Conservation (phyloP, 164 flowering plant genomes). For the Warburgia ugandensis region DNA sequence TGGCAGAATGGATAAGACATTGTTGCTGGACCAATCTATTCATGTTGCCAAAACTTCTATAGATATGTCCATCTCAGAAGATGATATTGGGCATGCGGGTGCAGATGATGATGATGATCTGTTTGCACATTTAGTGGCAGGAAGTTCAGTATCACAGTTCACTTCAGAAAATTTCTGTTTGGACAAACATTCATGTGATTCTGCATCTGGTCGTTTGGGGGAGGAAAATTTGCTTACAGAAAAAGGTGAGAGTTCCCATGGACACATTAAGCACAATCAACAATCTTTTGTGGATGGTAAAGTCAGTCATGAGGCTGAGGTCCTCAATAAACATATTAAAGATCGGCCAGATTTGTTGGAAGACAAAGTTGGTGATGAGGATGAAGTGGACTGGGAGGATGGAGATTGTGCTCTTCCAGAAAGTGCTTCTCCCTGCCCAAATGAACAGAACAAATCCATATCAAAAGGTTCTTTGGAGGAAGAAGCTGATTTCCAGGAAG, state of each 20-base stretch:
- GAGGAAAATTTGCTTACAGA: constrained; percentile 39
- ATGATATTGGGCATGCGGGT: constrained; percentile 21
- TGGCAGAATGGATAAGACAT: constrained; percentile 2
- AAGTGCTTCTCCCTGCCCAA: constrained; percentile 13
- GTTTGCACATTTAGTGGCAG: constrained; percentile 62
- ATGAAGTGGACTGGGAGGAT: constrained; percentile 83
- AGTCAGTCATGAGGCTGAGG: too few relatives aligned
- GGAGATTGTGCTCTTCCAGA: constrained; percentile 29
- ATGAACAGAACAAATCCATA: constrained; percentile 16
- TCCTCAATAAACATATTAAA: too few relatives aligned
- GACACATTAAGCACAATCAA: constrained; percentile 17
- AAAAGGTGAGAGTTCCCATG: constrained; percentile 8
- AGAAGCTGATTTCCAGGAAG: constrained; percentile 82
- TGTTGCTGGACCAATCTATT: constrained; percentile 12
- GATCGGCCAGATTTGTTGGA: constrained; percentile 13
- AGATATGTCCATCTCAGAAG: constrained; percentile 52
- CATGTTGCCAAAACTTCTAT: constrained; percentile 25
- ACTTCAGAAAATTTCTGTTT: constrained; percentile 20
- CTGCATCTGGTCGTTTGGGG: constrained; percentile 47
- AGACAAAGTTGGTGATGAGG: constrained; percentile 28
- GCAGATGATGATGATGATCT: constrained; percentile 51
- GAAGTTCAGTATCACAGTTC: constrained; percentile 24
- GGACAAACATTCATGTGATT: constrained; percentile 16
- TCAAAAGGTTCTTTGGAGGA: constrained; percentile 59
- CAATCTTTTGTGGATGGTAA: constrained; percentile 17